Conservation (phyloP, 2,329 filamentous ascomycete species). For the Arthrinium puccinioides region DNA sequence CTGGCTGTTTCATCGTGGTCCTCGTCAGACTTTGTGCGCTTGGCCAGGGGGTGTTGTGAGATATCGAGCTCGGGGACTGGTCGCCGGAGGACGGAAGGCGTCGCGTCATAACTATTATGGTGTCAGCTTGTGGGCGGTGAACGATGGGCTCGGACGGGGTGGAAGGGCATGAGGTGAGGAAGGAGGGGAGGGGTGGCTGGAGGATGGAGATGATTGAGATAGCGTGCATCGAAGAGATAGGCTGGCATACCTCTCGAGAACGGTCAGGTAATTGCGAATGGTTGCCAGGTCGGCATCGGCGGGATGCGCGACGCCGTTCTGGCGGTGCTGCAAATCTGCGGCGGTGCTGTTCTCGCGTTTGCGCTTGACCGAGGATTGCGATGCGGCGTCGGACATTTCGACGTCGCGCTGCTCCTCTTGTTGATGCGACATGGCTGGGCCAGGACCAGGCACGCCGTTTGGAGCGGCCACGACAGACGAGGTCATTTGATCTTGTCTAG, state of each 20-base stretch:
- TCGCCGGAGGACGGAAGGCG: constrained; percentile 47
- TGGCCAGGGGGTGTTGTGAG: constrained; percentile 46
- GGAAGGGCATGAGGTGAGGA: neutral
- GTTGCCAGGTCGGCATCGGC: constrained; percentile 1
- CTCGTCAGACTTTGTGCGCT: constrained; percentile 49
- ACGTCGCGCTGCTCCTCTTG: constrained; percentile 8
- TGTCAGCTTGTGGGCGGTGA: no score
- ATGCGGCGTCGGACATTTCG: constrained; percentile 12
- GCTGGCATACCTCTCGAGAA: constrained; percentile 23
- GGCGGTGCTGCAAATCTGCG: constrained; percentile 6
- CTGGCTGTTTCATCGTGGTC: constrained; percentile 27
- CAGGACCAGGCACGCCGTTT: constrained; percentile 1
- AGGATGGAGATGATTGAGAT: neutral
- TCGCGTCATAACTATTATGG: constrained; percentile 50
- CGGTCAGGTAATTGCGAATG: constrained; percentile 19
- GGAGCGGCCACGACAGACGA: constrained; percentile 1
- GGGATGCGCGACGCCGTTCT: constrained; percentile 11
- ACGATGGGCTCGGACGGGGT: constrained; percentile 3
- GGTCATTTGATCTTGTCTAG: no score
- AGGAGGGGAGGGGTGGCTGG: neutral
- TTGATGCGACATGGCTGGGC: neutral
- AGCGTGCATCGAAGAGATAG: constrained; percentile 3
- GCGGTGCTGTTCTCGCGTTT: constrained; percentile 21
- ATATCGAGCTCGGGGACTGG: constrained; percentile 36
- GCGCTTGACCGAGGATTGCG: constrained; percentile 21